Conservation (phyloP, 176 grass and related monocot species). For the Tillandsia fasciculata region DNA sequence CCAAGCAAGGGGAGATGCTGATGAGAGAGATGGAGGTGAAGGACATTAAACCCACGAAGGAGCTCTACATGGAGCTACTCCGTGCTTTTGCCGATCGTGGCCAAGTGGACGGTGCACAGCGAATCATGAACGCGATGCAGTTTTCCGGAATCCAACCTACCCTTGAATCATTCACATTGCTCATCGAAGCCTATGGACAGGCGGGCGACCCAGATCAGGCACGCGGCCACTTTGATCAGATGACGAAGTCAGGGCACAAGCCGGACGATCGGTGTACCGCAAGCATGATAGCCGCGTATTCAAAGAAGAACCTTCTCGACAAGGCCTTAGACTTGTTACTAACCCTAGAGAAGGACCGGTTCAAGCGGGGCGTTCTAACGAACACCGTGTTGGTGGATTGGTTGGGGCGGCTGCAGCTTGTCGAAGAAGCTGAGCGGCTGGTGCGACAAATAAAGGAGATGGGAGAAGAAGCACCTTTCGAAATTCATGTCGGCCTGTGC, state of each 20-base stretch:
- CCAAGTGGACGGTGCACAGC: conserved; percentile 10
- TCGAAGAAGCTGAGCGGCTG: conserved; percentile 64
- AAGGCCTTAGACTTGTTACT: conserved; percentile 54
- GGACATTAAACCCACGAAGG: conserved; percentile 34
- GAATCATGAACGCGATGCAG: conserved; percentile 18
- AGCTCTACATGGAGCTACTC: conserved; percentile 48
- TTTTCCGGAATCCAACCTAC: conserved; percentile 18
- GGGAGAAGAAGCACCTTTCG: conserved; percentile 44
- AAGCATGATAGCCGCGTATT: conserved; percentile 45
- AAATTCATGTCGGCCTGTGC: conserved; percentile 69
- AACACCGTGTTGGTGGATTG: conserved; percentile 56
- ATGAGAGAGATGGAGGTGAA: conserved; percentile 18
- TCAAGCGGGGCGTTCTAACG: conserved; percentile 48
- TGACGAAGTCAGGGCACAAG: conserved; percentile 36
- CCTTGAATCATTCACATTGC: conserved; percentile 32
- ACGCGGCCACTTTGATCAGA: conserved; percentile 29
- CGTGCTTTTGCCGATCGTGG: conserved; percentile 37
- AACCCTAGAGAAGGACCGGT: conserved; percentile 60
- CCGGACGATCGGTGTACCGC: conserved; percentile 60
- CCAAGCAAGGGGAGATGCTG: conserved; percentile 34
- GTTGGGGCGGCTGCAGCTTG: conserved; percentile 54
- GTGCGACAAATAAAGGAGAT: conserved; percentile 37
- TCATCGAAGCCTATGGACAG: conserved; percentile 47
- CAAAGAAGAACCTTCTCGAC: conserved; percentile 53
- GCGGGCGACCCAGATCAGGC: conserved; percentile 18